A percentile compares a stretch with the other conserved stretches of the same genome.
Evolutionary conservation across 805 yeast genomes (phyloP).

Genomic region (Candida maris): DNA sequence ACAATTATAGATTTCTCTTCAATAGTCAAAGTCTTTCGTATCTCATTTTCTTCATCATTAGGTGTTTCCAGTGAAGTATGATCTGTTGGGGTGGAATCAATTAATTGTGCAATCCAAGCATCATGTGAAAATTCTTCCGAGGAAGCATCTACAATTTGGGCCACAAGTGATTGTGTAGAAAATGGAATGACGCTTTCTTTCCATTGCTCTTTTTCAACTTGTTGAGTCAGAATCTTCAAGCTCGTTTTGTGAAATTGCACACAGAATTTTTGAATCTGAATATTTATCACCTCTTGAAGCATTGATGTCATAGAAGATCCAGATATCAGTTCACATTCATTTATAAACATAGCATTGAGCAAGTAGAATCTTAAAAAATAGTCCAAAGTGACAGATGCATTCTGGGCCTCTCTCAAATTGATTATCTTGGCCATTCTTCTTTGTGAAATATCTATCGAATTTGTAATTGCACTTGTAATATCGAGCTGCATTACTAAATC

Average conservation of each 20-base stretch:
- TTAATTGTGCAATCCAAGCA: conserved; percentile 42
- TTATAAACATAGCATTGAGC: conserved; percentile 63
- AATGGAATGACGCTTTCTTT: conserved; percentile 58
- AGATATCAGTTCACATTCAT: conserved; percentile 79
- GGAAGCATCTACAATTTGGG: conserved; percentile 47
- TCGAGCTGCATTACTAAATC: conserved; percentile 58
- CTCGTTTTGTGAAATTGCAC: conserved; percentile 51
- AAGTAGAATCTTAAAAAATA: conserved; percentile 66
- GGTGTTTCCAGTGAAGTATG: neutral
- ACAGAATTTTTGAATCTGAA: conserved; percentile 60
- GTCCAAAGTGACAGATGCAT: conserved; percentile 52
- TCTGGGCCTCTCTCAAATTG: conserved; percentile 70
- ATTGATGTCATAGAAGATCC: conserved; percentile 58
- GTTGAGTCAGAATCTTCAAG: conserved; percentile 41
- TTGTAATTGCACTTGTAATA: conserved; percentile 59
- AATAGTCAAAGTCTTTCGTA: conserved; percentile 37
- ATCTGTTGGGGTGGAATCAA: neutral
- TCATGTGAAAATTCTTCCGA: conserved; percentile 38
- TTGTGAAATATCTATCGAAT: conserved; percentile 69
- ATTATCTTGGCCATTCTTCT: conserved; percentile 73
- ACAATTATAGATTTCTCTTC: conserved; percentile 56
- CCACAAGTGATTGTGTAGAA: conserved; percentile 45
- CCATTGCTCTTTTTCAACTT: conserved; percentile 75
- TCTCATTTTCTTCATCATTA: conserved; percentile 4
- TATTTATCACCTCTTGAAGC: conserved; percentile 63